Conservation (phyloP, 352 stramenopile species). For the Phytophthora cactorum region DNA sequence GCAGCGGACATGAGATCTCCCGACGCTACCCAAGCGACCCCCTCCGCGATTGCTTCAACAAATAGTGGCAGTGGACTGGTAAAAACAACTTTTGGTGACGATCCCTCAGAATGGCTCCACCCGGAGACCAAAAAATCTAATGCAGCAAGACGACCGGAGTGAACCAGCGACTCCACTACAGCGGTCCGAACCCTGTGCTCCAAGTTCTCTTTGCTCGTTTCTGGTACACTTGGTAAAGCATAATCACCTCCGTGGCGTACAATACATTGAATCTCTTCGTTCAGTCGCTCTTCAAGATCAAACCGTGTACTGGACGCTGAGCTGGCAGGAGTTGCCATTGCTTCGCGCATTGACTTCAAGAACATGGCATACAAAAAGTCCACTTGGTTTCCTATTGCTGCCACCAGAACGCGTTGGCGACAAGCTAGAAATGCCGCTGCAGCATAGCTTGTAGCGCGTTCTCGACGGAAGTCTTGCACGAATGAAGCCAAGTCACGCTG, state of each 20-base stretch:
- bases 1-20: conserved; percentile 62
- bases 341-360: conserved; percentile 41
- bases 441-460: conserved; percentile 35
- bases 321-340: conserved; percentile 34
- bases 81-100: conserved; percentile 30
- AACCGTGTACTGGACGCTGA: conserved; percentile 19
- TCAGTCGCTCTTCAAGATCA: conserved; percentile 58
- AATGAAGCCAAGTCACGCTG: conserved; percentile 59
- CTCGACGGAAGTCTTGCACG: conserved; percentile 53
- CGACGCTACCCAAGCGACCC: conserved; percentile 50
- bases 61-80: conserved; percentile 57
- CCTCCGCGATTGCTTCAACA: conserved; percentile 67
- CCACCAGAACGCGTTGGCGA: conserved; percentile 43
- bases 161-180: conserved; percentile 54
- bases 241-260: conserved; percentile 47
- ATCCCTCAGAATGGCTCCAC: conserved; percentile 40
- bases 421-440: conserved; percentile 50
- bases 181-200: conserved; percentile 43
- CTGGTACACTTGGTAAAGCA: conserved; percentile 37
- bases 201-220: conserved; percentile 52
- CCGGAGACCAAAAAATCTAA: conserved; percentile 66
- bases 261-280: conserved; percentile 57
- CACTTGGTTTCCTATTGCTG: conserved; percentile 46
- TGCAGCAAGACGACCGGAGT: conserved; percentile 52
- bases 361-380: conserved; percentile 58